A percentile compares a stretch with the other conserved stretches of the same genome.
These are phyloP conservation scores for Myriosclerotinia curreyana DNA, from an alignment of 2,329 filamentous ascomycete genomes.

Conservation along the genomic window DNA sequence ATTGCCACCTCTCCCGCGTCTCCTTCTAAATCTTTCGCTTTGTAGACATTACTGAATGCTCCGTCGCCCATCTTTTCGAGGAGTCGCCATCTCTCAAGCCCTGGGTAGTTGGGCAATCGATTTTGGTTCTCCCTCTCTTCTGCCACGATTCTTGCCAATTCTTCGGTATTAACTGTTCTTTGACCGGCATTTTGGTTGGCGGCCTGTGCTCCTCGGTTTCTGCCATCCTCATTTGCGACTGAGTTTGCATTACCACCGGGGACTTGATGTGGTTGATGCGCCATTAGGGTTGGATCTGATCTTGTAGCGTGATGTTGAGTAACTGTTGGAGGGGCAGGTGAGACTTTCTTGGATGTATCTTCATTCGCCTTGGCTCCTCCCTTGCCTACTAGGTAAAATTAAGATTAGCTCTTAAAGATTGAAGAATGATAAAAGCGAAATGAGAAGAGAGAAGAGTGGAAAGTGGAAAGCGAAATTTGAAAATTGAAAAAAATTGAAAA, in stretches of 20 bases:
- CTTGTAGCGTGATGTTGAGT: constrained; percentile 31
- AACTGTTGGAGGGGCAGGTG: constrained; percentile 54
- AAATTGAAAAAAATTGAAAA: too few species aligned
- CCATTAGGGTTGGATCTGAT: constrained; percentile 59
- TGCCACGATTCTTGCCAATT: constrained; percentile 80
- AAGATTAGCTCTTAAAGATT: constrained; percentile 3
- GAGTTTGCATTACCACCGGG: constrained; percentile 47
- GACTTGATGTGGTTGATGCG: constrained; percentile 52
- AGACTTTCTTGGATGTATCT: constrained; percentile 49
- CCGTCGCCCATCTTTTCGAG: constrained; percentile 98
- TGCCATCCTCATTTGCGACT: too few species aligned
- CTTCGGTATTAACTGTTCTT: constrained; percentile 57
- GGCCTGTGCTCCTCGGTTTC: constrained; percentile 47
- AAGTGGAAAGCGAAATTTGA: too few species aligned
- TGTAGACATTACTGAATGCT: constrained; percentile 98
- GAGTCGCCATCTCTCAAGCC: constrained; percentile 80
- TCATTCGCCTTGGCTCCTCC: constrained; percentile 52
- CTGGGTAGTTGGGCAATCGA: constrained; percentile 83
- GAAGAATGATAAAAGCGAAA: constrained; percentile 2
- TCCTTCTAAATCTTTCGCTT: constrained; percentile 72
- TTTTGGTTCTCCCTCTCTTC: constrained; percentile 85
- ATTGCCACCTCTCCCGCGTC: constrained; percentile 82
- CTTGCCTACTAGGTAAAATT: constrained; percentile 7
- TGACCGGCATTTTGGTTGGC: constrained; percentile 51
- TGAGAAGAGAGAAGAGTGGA: too few species aligned